Evolutionary conservation across 164 flowering plant genomes (phyloP).

Genomic region (Hamamelis virginiana): DNA sequence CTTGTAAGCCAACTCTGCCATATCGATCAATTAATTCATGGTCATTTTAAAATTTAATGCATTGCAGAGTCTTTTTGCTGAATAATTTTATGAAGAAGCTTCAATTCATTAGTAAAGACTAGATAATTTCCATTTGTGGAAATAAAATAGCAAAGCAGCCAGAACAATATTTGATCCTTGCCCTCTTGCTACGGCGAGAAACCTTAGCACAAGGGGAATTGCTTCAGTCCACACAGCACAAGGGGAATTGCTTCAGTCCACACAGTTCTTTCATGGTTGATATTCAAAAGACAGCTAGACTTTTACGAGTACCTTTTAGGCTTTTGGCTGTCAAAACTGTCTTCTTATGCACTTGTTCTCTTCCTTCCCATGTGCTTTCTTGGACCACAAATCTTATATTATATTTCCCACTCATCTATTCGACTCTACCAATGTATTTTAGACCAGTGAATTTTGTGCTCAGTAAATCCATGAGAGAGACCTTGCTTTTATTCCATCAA

Average conservation of each 20-base stretch:
- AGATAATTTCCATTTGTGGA: too few relatives aligned
- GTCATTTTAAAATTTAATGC: too few relatives aligned
- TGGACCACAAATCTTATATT: background rate
- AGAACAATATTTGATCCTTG: too few relatives aligned
- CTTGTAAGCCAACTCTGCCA: too few relatives aligned
- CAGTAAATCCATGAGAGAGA: too few relatives aligned
- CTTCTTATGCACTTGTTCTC: background rate
- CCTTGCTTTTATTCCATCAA: too few relatives aligned
- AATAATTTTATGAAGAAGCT: too few relatives aligned
- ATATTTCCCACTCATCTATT: background rate
- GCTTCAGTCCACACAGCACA: constrained; percentile 2
- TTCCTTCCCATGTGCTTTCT: background rate
- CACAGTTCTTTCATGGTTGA: background rate
- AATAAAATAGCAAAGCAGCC: too few relatives aligned
- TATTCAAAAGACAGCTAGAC: background rate
- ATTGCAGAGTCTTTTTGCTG: too few relatives aligned
- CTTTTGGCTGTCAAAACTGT: constrained; percentile 2
- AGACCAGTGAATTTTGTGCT: background rate
- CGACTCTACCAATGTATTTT: background rate
- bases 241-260: constrained; percentile 3
- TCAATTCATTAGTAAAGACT: too few relatives aligned
- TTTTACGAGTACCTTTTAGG: background rate
- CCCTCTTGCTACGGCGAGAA: background rate
- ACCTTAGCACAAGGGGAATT: constrained; percentile 2
- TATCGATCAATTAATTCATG: too few relatives aligned